phyloP scores from a whole-genome alignment of 371 early-diverging fungal species.

The Blakeslea trispora region DNA sequence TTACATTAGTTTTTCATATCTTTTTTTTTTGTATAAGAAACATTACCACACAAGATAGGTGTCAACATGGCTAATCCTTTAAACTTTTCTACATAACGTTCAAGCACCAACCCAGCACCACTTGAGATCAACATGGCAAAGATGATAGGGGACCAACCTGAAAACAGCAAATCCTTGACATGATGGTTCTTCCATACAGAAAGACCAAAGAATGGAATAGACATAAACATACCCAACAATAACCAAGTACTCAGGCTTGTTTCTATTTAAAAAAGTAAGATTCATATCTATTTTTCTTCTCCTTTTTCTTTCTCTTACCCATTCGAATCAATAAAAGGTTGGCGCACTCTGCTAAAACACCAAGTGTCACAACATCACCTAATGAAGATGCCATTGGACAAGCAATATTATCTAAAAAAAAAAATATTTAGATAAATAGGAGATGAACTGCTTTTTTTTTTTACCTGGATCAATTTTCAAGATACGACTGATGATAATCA shows the following conservation, averaged over 20 bases:
- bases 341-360: slow-evolving; percentile 63
- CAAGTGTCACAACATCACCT: slow-evolving; percentile 74
- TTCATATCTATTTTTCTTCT: neutral
- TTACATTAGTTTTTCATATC: too few species aligned
- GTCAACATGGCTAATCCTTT: slow-evolving; percentile 77
- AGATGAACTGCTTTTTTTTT: too few species aligned
- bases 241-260: slow-evolving; percentile 50
- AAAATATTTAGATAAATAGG: too few species aligned
- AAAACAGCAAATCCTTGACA: slow-evolving; percentile 64
- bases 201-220: slow-evolving; percentile 59
- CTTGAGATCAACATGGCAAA: slow-evolving; percentile 79
- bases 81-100: slow-evolving; percentile 72
- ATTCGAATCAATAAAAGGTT: slow-evolving; percentile 45
- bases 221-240: slow-evolving; percentile 46
- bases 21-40: too few species aligned
- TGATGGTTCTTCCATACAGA: slow-evolving; percentile 60
- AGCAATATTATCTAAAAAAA: slow-evolving; percentile 67
- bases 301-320: slow-evolving; percentile 38
- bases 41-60: slow-evolving; percentile 72
- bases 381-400: slow-evolving; percentile 73
- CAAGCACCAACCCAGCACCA: slow-evolving; percentile 84
- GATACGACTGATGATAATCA: slow-evolving; percentile 68
- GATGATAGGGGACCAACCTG: slow-evolving; percentile 84
- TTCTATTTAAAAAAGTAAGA: slow-evolving; percentile 26
- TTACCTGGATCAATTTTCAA: slow-evolving; percentile 79